Evolutionary conservation across 441 rosid species (phyloP).

Genomic region (Aquilaria agallochum): DNA sequence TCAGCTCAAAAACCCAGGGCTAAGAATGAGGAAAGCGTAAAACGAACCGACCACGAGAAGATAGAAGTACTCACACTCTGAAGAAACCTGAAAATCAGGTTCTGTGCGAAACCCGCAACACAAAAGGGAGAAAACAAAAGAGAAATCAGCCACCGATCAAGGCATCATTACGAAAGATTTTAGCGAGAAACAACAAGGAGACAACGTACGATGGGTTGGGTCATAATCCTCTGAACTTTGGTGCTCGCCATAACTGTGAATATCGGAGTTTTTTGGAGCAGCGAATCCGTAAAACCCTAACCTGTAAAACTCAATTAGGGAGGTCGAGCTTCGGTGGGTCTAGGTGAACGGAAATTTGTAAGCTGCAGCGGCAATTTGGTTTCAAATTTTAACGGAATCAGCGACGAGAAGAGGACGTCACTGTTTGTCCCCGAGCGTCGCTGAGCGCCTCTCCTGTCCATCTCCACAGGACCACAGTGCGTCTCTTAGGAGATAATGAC

Average conservation of each 20-base stretch:
- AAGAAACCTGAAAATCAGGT: conserved; percentile 89
- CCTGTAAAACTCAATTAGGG: too few species aligned
- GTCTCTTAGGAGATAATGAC: too few species aligned
- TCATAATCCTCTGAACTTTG: conserved; percentile 90
- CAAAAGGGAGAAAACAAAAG: background rate
- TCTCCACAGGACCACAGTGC: too few species aligned
- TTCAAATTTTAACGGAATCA: too few species aligned
- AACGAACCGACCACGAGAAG: background rate
- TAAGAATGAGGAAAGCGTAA: background rate
- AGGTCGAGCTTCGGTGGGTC: too few species aligned
- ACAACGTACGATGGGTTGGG: conserved; percentile 70
- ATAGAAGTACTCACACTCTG: conserved; percentile 62
- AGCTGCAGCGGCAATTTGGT: too few species aligned
- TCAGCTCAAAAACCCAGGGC: background rate
- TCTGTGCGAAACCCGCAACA: conserved; percentile 31
- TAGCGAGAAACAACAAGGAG: background rate
- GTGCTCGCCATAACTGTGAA: conserved; percentile 74
- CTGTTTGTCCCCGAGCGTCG: too few species aligned
- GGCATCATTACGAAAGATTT: background rate
- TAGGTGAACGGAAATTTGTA: too few species aligned
- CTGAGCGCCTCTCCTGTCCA: too few species aligned
- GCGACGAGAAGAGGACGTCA: too few species aligned
- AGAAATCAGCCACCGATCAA: conserved; percentile 7
- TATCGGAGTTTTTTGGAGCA: conserved; percentile 7
- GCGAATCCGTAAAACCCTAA: conserved; percentile 20